Base-by-base conservation (phyloP, 495 filamentous ascomycete species). In the Cladorrhinum samala region DNA sequence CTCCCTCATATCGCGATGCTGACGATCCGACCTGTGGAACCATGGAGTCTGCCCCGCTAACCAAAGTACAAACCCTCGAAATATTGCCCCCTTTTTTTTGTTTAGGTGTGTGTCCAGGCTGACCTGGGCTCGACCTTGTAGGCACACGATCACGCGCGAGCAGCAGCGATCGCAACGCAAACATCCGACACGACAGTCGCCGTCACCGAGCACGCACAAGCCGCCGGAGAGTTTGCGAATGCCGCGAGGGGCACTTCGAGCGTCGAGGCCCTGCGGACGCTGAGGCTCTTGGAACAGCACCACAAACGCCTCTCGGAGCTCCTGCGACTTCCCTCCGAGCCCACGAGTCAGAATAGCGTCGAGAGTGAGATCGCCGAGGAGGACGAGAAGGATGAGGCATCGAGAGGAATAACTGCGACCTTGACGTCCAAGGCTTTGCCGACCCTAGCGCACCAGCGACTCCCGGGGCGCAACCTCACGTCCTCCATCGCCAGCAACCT, bases 401-500 rank as follows among this genome's bases (percentile, higher is more conserved):
- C 53, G 47, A 33, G 56, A 45, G 25, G 39, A 40, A 46, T 38
- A 23, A 9, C 25, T 55, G 57, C 57, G 40, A 1, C 60, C 40
- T 13, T 55, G 49, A 30, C 57, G 47, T 42, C 55, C 38, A 68
- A 58, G 50, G 33, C 50, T 9, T 36, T 72, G 38, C 77, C 76
- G 52, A 74, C 64, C 24, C 63, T 75, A 7, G 59, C 73, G 65
- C 64, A 73, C 66, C 63, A 75, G 57, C 58, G 72, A 46, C 74
- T 72, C 75, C 59, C 79, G 64, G 48, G 77, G 60, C 82, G 84
- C 41, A 89, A 89, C 49, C 68, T 85, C 27, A 79, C 83, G 4
- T 91, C 91, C 0, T 94, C 91, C 2, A 94, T 96, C 50, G 92
- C 89, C 33, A 96, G 83, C 63, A 94, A 96, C 58, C 73, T 96